Evolutionary conservation across 148 eudicot species (phyloP), one percentile per base, ranked within the genome.

Genomic region (Vaccinium corymbosum): DNA sequence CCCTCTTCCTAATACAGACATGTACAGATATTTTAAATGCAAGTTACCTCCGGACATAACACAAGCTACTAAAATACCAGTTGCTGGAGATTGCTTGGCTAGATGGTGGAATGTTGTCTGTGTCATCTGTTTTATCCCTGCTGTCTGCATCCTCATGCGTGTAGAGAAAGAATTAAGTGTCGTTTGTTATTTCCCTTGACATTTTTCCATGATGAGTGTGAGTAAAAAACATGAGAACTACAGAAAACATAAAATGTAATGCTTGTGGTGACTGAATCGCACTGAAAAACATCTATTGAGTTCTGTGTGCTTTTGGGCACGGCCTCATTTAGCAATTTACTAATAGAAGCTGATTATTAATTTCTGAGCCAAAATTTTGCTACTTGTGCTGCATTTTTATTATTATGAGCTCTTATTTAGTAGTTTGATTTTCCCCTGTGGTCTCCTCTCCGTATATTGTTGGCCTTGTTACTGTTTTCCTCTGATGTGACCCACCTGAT

Each of bases 401-500:
- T 80, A 19, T 64, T 50, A 8, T 42, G 61, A 13, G 57, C 59
- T 80, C 7, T 73, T 70, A 7, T 61, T 72, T 48, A 38, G 12
- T 79, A 32, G 22, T 70, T 80, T 80, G 35, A n/a, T 16, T 85
- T 80, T 81, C n/a, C 15, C 48, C 10, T 73, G 38, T 66, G 10
- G 19, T 52, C 61, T 55, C 48, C 62, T 64, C 22, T 55, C 25
- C 52, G 22, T 57, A 42, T 74, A 22, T 48, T 10, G 55, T 61
- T 61, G 27, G n/a, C 7, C 4, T 78, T 52, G 22, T 66, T 75
- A 51, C 46, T 3, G 16, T 17, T 29, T 78, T 55, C 62, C 2
- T 62, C 10, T 80, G 16, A 74, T 25, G 50, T 48, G 61, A 9
- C 29, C 12, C 4, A 35, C 49, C 84, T 90, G 66, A 87, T 88